Evolutionary conservation across 257 asterid genomes (phyloP), one percentile per base, ranked within the genome.

Genomic region (Ophiorrhiza pumila): DNA sequence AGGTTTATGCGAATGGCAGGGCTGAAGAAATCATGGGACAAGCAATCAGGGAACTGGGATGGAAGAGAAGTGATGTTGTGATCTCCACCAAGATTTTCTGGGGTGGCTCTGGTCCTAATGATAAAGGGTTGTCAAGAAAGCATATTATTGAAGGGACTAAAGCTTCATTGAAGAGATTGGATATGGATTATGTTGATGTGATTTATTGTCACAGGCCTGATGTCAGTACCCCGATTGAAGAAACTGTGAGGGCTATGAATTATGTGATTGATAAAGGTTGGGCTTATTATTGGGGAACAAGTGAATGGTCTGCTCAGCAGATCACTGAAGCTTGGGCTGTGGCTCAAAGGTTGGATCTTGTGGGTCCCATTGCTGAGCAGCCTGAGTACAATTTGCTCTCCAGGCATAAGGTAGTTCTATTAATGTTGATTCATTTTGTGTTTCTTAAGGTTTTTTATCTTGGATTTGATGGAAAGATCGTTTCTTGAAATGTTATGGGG

Each of bases 11-110:
- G 43, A 95, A 92, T 31, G 99, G 98, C 63, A 86, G 98, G 13
- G 98, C 98, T 32, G 98, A 95, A 79, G 98, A 95, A 82, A 95
- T 90, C 88, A 90, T 92, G 99, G 99, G 99, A 0, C 98, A 92
- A 71, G 98, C 99, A 1, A 90, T 92, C n/a, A 84, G 89, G 77
- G 99, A 92, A 76, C 88, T 95, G 7, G 99, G 99, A 0, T 95
- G 97, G 98, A 92, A 92, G 86, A 74, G 99, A 71, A 87, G 94
- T 27, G 98, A 95, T 71, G 72, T 95, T 18, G 99, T 95, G 14
- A 71, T 95, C 50, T 87, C 97, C 70, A 95, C 99, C 22, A 95
- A 95, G 96, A 90, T 95, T 77, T 95, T 95, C 83, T 95, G 99
- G 99, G 99, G 99, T 7, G 98, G 99, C 2, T 77, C 93, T 4